Evolutionary conservation across 176 grass and related monocot species (phyloP).

Genomic region (Eragrostis curvula): DNA sequence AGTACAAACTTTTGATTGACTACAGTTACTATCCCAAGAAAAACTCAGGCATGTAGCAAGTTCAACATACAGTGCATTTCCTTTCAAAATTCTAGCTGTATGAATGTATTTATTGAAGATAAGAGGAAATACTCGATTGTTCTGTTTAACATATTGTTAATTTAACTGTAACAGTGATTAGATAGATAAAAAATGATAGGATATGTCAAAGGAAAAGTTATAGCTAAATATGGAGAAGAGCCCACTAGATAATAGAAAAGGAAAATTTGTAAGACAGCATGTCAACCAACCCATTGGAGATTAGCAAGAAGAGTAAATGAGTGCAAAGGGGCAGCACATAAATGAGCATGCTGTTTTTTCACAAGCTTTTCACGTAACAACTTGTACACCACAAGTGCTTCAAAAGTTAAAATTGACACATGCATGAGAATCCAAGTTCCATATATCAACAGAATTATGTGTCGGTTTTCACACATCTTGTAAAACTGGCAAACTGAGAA

Average conservation of each 20-base stretch:
- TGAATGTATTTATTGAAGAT: not conserved
- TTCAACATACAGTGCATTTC: not conserved
- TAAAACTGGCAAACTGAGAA: no score
- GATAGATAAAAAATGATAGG: not conserved
- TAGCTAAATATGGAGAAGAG: not conserved
- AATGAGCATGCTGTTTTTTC: not conserved
- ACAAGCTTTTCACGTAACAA: not conserved
- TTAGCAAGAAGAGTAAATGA: not conserved
- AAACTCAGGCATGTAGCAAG: not conserved
- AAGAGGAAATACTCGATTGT: not conserved
- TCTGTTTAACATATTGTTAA: not conserved
- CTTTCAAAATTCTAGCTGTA: not conserved
- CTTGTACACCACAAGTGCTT: not conserved
- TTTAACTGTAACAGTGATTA: not conserved
- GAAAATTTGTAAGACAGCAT: conserved; percentile 5
- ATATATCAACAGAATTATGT: no score
- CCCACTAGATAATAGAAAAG: not conserved
- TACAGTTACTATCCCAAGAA: not conserved
- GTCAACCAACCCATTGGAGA: not conserved
- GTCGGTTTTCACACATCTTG: no score
- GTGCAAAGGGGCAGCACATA: not conserved
- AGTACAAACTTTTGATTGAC: not conserved
- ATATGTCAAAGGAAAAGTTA: not conserved
- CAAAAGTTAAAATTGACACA: not conserved
- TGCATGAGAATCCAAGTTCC: conserved; percentile 6